Evolutionary conservation across 768 basidiomycete genomes (phyloP), one percentile per base, ranked within the genome.

Genomic region (Kwoniella dendrophila): DNA sequence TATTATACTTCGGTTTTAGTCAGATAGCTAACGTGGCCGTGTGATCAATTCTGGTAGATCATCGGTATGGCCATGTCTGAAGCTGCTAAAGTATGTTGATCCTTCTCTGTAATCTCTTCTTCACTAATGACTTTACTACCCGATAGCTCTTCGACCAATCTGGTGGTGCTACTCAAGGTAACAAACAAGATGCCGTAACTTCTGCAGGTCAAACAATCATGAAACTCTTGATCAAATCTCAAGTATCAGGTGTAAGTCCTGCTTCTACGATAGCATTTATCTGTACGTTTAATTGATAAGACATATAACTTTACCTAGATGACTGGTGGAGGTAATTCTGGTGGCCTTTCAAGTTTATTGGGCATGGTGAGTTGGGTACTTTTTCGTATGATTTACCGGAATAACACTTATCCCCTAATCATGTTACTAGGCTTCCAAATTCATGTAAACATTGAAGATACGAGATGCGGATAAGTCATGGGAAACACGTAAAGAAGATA

Each of bases 1-100:
- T n/a, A n/a, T n/a, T n/a, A n/a, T n/a, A n/a, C n/a, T n/a, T n/a
- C n/a, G n/a, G n/a, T n/a, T n/a, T n/a, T n/a, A n/a, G n/a, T n/a
- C n/a, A n/a, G n/a, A n/a, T n/a, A n/a, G n/a, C n/a, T n/a, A n/a
- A n/a, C n/a, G n/a, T n/a, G n/a, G n/a, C n/a, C 41, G 7, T 20
- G 41, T 20, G 18, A 43, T 43, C 12, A 10, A 20, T 11, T n/a
- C n/a, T n/a, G n/a, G n/a, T 77, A 93, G 77, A 81, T 94, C 62
- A 86, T 95, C 79, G 88, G 88, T 71, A 78, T 91, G 78, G 92
- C 92, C 3, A 91, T 95, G 90, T 85, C 85, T 0, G 88, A 94
- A 63, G 81, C 78, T 61, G 74, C 73, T 52, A 79, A 76, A 68
- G 74, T 76, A 27, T 40, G 67, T 24, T 30, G 4, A 20, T 44